Evolutionary conservation across 106 monocot species (phyloP).

Genomic region (Alisma plantagoaquatica): DNA sequence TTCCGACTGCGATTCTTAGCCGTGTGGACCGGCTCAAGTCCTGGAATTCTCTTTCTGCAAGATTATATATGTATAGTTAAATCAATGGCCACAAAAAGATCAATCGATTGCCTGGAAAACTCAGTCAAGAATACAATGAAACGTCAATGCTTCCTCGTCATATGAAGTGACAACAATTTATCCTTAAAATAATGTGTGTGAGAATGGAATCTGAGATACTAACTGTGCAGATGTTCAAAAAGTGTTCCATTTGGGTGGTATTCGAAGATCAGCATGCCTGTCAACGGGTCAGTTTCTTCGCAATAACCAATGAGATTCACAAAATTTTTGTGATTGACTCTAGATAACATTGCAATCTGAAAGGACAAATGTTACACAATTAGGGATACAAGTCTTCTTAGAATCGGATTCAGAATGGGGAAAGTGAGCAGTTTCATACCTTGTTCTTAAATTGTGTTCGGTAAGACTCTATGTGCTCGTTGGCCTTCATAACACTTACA

Average conservation of each 20-base stretch:
- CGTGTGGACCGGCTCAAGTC: slow-evolving; percentile 11
- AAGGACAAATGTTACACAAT: slow-evolving; percentile 1
- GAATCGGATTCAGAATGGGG: background rate
- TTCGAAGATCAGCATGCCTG: slow-evolving; percentile 89
- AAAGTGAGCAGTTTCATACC: slow-evolving; percentile 24
- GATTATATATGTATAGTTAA: too few relatives aligned
- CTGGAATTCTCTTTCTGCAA: slow-evolving; percentile 7
- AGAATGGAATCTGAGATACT: slow-evolving; percentile 19
- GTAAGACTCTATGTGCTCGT: slow-evolving; percentile 38
- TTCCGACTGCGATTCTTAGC: slow-evolving; percentile 13
- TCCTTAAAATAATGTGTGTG: too few relatives aligned
- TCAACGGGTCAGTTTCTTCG: slow-evolving; percentile 55
- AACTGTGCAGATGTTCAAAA: slow-evolving; percentile 77
- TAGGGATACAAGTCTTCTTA: background rate
- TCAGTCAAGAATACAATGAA: too few relatives aligned
- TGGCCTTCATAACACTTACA: slow-evolving; percentile 31
- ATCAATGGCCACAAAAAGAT: too few relatives aligned
- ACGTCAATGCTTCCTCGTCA: too few relatives aligned
- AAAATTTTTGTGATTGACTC: slow-evolving; percentile 82
- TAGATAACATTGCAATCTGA: slow-evolving; percentile 58
- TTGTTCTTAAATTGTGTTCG: slow-evolving; percentile 67
- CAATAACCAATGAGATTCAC: slow-evolving; percentile 78
- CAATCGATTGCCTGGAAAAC: too few relatives aligned
- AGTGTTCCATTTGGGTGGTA: slow-evolving; percentile 85
- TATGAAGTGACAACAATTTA: too few relatives aligned